Conservation (phyloP, 1,139 yeast species). For the Yamadazyma conglobata region DNA sequence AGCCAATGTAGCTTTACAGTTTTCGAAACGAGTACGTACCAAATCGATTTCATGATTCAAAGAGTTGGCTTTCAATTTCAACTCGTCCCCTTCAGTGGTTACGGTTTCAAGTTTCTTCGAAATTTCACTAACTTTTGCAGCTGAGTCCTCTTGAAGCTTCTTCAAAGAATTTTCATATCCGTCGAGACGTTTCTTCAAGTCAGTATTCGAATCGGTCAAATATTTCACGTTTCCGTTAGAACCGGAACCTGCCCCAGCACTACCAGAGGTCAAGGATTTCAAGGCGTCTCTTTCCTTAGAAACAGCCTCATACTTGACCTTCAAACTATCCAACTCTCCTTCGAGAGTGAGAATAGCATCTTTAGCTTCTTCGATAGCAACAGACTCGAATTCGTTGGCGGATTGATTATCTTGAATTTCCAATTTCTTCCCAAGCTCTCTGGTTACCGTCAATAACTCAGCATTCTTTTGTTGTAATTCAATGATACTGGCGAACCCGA, state of each 20-base stretch:
- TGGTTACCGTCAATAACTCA: conserved; percentile 60
- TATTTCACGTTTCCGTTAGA: conserved; percentile 19
- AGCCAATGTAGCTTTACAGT: conserved; percentile 34
- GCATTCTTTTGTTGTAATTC: conserved; percentile 75
- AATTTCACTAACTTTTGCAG: conserved; percentile 22
- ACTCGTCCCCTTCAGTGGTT: conserved; percentile 28
- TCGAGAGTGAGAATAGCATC: conserved; percentile 69
- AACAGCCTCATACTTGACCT: conserved; percentile 49
- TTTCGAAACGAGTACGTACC: conserved; percentile 31
- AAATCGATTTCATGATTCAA: conserved; percentile 32
- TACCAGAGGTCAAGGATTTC: conserved; percentile 32
- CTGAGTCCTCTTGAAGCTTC: conserved; percentile 29
- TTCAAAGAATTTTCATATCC: conserved; percentile 28
- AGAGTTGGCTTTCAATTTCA: conserved; percentile 27
- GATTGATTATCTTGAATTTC: conserved; percentile 52
- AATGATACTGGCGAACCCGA: conserved; percentile 60
- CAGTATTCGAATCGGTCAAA: conserved; percentile 26
- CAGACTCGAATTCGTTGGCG: conserved; percentile 45
- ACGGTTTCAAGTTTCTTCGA: conserved; percentile 26
- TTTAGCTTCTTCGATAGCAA: conserved; percentile 69
- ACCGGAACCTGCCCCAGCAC: conserved; percentile 4
- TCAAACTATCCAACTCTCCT: conserved; percentile 53
- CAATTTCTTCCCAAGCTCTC: conserved; percentile 66
- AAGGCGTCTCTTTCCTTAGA: conserved; percentile 66
- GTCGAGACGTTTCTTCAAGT: conserved; percentile 25